Evolutionary conservation across 176 grass and related monocot genomes (phyloP).

Genomic region (Tillandsia fasciculata): DNA sequence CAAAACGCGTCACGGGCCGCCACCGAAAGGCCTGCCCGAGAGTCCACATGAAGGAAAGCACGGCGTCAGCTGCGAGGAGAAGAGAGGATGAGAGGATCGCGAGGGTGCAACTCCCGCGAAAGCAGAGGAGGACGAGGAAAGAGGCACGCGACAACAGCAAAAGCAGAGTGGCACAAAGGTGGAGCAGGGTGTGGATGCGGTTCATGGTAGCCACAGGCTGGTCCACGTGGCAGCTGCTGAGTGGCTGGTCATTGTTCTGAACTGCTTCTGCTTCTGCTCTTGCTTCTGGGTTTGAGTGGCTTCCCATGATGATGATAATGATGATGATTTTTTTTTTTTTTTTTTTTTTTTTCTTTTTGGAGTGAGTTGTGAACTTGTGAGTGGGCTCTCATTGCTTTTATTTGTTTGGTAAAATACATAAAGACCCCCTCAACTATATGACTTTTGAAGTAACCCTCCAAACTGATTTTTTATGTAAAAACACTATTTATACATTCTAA

Average conservation of each 20-base stretch:
- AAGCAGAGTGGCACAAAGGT: constrained; percentile 4
- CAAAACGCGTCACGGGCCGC: constrained; percentile 31
- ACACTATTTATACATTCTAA: no score
- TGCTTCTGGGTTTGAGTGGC: background rate
- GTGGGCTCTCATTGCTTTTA: no score
- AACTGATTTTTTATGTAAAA: no score
- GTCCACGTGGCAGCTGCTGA: constrained; percentile 20
- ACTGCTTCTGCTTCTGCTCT: background rate
- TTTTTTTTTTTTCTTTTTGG: no score
- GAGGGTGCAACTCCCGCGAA: background rate
- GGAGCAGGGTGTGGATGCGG: constrained; percentile 26
- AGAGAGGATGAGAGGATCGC: background rate
- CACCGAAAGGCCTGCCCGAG: constrained; percentile 32
- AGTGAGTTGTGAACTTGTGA: no score
- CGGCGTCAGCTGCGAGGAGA: constrained; percentile 24
- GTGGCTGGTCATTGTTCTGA: background rate
- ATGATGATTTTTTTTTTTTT: no score
- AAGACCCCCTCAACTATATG: no score
- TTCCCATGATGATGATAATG: no score
- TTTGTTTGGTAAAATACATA: no score
- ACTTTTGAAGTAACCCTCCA: no score
- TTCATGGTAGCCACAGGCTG: constrained; percentile 23
- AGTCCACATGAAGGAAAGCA: constrained; percentile 39
- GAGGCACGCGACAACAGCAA: constrained; percentile 26
- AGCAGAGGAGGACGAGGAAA: background rate